phyloP scores from a whole-genome alignment of 192 early-diverging fungal genomes.

The Mortierella alpina region DNA sequence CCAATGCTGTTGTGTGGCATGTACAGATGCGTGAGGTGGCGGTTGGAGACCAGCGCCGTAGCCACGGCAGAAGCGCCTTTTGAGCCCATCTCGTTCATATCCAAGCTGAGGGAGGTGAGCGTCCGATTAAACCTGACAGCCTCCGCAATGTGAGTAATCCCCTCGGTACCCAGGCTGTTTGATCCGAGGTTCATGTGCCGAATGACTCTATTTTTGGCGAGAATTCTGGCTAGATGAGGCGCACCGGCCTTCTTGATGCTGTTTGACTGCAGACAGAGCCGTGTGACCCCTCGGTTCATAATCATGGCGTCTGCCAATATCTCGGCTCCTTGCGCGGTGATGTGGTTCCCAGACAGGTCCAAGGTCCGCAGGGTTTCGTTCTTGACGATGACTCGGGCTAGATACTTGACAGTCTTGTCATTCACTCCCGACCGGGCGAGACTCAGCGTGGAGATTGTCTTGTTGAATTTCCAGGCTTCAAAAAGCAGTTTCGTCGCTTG shows the following conservation, averaged over 20 bases:
- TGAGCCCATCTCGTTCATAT: constrained; percentile 52
- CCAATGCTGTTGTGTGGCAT: constrained; percentile 55
- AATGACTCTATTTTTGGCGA: constrained; percentile 54
- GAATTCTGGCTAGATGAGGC: constrained; percentile 42
- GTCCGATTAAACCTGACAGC: constrained; percentile 48
- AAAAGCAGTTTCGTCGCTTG: constrained; percentile 52
- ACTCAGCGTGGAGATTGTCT: constrained; percentile 48
- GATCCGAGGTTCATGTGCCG: constrained; percentile 56
- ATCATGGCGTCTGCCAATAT: constrained; percentile 50
- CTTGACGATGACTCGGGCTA: constrained; percentile 44
- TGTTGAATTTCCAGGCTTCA: constrained; percentile 54
- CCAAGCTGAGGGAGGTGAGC: constrained; percentile 49
- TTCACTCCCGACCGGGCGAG: constrained; percentile 54
- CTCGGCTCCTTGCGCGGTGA: constrained; percentile 41
- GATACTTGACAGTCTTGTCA: constrained; percentile 55
- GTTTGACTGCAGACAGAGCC: constrained; percentile 56
- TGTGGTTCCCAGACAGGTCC: constrained; percentile 53
- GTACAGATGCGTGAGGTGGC: constrained; percentile 55
- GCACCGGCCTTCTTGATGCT: constrained; percentile 52
- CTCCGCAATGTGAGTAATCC: constrained; percentile 39
- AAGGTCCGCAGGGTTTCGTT: constrained; percentile 38
- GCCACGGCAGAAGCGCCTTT: constrained; percentile 37
- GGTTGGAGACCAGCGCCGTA: constrained; percentile 35
- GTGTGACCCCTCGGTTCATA: constrained; percentile 38
- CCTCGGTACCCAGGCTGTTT: constrained; percentile 39